Evolutionary conservation across 2,329 filamentous ascomycete genomes (phyloP).

Genomic region (Cladosporium sp.): DNA sequence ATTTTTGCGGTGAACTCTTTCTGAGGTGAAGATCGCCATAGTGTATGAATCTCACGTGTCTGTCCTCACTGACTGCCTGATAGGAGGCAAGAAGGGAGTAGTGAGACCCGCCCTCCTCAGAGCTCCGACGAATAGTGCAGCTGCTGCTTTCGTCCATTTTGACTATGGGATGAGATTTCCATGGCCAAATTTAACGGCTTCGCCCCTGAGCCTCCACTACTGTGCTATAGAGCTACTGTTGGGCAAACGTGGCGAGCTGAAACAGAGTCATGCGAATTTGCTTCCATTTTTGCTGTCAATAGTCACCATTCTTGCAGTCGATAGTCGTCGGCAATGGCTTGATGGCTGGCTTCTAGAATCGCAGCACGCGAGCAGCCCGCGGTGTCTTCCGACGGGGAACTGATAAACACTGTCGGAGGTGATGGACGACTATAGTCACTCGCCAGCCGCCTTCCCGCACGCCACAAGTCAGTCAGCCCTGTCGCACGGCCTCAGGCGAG

Average conservation of each 20-base stretch:
- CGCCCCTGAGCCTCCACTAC: neutral
- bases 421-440: neutral
- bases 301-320: neutral
- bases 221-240: no score
- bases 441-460: neutral
- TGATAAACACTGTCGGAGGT: neutral
- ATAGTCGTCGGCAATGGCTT: neutral
- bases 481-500: neutral
- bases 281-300: neutral
- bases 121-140: neutral
- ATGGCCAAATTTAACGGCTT: neutral
- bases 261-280: neutral
- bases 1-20: constrained; percentile 9
- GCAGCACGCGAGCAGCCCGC: neutral
- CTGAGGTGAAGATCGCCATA: constrained; percentile 5
- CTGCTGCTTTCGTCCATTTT: neutral
- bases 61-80: neutral
- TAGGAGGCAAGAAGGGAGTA: neutral
- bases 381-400: neutral
- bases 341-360: neutral
- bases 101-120: neutral
- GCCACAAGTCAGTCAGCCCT: neutral
- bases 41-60: neutral
- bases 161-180: neutral
- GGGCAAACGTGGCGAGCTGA: neutral